Evolutionary conservation across 2,329 filamentous ascomycete genomes (phyloP).

Genomic region (Stenocarpella maydis): DNA sequence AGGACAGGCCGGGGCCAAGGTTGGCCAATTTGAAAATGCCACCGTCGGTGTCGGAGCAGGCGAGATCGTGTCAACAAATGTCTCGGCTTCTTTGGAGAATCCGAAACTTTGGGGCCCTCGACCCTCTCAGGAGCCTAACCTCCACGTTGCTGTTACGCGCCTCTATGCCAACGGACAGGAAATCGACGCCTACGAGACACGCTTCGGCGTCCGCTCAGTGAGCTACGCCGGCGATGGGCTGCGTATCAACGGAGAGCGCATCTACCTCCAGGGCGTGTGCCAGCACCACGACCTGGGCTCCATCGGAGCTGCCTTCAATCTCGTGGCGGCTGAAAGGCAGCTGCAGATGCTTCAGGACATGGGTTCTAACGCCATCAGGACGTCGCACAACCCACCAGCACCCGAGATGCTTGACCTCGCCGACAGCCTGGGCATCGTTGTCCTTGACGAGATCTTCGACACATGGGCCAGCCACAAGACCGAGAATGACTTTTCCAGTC

Average conservation of each 20-base stretch:
- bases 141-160: conserved; percentile 56
- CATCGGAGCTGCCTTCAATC: conserved; percentile 59
- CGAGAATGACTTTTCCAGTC: conserved; percentile 57
- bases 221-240: conserved; percentile 51
- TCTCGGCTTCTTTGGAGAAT: conserved; percentile 45
- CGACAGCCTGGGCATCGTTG: conserved; percentile 58
- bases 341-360: conserved; percentile 59
- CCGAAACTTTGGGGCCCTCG: conserved; percentile 6
- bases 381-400: conserved; percentile 62
- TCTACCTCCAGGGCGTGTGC: conserved; percentile 56
- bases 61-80: neutral
- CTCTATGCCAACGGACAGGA: conserved; percentile 40
- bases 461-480: conserved; percentile 55
- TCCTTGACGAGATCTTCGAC: conserved; percentile 64
- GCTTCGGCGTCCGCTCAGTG: conserved; percentile 58
- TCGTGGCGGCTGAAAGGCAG: conserved; percentile 56
- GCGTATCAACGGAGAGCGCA: conserved; percentile 54
- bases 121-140: conserved; percentile 44
- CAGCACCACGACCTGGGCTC: conserved; percentile 62
- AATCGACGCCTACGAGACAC: conserved; percentile 57
- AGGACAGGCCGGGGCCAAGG: conserved; percentile 39
- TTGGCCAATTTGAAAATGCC: neutral
- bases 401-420: conserved; percentile 58
- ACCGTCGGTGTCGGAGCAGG: neutral
- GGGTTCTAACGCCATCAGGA: conserved; percentile 59